A percentile compares a stretch with the other conserved stretches of the same genome.
phyloP scores from a whole-genome alignment of 2,329 filamentous ascomycete species.

The Nemania diffusa region DNA sequence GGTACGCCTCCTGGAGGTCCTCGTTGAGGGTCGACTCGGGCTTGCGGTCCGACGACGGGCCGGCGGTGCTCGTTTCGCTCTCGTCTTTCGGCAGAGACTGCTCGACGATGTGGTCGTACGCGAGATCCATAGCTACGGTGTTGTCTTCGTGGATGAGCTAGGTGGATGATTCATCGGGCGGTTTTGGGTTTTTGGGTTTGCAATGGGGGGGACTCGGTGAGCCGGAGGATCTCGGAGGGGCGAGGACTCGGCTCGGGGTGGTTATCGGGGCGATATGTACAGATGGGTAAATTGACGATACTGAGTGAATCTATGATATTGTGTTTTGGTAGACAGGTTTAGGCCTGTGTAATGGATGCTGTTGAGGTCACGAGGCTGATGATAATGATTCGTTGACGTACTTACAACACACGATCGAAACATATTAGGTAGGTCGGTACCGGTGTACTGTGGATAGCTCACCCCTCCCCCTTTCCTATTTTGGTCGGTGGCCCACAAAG shows the following conservation, averaged over 20 bases:
- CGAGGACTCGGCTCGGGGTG: conserved; percentile 12
- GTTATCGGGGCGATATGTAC: conserved; percentile 1
- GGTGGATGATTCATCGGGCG: conserved; percentile 28
- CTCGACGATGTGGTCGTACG: conserved; percentile 96
- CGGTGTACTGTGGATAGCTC: neutral
- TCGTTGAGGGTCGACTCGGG: conserved; percentile 74
- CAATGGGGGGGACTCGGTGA: conserved; percentile 23
- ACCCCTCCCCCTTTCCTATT: conserved; percentile 28
- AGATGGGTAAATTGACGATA: conserved; percentile 22
- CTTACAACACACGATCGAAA: conserved; percentile 25
- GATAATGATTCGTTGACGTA: conserved; percentile 45
- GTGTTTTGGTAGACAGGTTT: conserved; percentile 20
- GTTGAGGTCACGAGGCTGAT: conserved; percentile 44
- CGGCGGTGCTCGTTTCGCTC: conserved; percentile 10
- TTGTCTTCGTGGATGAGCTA: conserved; percentile 1
- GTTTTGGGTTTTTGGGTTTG: neutral
- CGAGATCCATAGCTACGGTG: conserved; percentile 79
- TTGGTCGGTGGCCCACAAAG: conserved; percentile 16
- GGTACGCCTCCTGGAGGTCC: conserved; percentile 95
- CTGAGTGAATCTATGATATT: conserved; percentile 28
- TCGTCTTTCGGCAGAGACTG: conserved; percentile 72
- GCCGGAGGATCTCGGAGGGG: conserved; percentile 5
- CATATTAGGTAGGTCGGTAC: conserved; percentile 2
- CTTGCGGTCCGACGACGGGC: conserved; percentile 41
- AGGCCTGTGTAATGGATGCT: conserved; percentile 17